These are phyloP conservation scores for Naganishia antarctica DNA, from an alignment of 768 basidiomycete genomes.

Conservation along the genomic window DNA sequence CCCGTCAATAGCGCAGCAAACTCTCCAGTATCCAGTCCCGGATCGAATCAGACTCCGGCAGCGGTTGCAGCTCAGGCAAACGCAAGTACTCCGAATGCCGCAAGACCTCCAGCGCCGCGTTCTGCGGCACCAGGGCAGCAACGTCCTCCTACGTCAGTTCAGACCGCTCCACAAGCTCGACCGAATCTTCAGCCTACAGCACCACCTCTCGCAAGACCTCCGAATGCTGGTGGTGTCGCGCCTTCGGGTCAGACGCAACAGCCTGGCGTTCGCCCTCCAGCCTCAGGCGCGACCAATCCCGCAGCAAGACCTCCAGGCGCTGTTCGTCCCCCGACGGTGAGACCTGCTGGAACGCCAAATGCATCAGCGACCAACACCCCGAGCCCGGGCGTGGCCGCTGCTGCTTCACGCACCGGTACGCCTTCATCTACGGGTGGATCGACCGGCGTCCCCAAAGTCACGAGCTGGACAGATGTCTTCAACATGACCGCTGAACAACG, in stretches of 20 bases:
- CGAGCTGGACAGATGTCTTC: conserved; percentile 19
- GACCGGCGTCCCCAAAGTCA: conserved; percentile 10
- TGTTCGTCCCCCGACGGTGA: neutral
- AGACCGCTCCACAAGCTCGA: neutral
- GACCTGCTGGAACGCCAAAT: neutral
- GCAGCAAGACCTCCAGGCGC: neutral
- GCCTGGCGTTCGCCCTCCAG: neutral
- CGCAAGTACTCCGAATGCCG: neutral
- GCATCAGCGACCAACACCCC: neutral
- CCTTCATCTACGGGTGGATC: neutral
- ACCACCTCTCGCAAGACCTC: conserved; percentile 7
- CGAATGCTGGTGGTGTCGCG: neutral
- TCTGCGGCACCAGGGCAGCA: neutral
- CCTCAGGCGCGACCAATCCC: neutral
- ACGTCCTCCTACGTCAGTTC: neutral
- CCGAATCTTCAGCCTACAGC: conserved; percentile 7
- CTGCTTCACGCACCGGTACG: neutral
- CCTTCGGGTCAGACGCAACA: neutral
- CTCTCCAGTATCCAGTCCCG: conserved; percentile 11
- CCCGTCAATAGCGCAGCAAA: neutral
- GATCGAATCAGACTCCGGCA: neutral
- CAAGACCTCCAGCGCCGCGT: conserved; percentile 10
- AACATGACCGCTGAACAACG: conserved; percentile 19
- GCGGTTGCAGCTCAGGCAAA: neutral
- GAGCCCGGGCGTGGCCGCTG: neutral